Percentiles rank a stretch among this genome's conserved stretches.
Conservation (phyloP, 306 rosid genomes). For the Erythrophleum fordii region DNA sequence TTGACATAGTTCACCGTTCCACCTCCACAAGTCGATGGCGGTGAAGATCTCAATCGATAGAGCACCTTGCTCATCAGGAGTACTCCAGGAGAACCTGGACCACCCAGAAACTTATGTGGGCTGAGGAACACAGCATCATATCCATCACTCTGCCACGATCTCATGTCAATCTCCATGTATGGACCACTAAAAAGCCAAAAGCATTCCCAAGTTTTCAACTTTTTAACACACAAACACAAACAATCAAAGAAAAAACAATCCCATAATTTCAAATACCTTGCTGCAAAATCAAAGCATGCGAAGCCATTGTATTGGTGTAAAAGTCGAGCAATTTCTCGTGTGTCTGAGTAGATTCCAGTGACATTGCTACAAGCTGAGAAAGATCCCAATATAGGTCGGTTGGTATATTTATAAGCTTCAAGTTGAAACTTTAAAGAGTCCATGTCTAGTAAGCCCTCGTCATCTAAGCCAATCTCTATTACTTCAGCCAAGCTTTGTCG, state of each 20-base stretch:
- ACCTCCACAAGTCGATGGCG: conserved; percentile 93
- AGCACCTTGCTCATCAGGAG: conserved; percentile 65
- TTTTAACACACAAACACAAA: neutral
- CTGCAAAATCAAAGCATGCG: conserved; percentile 88
- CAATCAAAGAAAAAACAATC: neutral
- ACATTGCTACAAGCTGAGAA: conserved; percentile 93
- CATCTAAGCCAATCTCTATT: conserved; percentile 70
- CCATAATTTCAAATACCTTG: conserved; percentile 54
- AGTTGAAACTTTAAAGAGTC: conserved; percentile 56
- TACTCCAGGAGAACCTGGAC: conserved; percentile 82
- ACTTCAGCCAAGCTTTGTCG: conserved; percentile 81
- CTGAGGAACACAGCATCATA: conserved; percentile 81
- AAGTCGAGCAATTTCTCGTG: conserved; percentile 68
- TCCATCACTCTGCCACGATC: conserved; percentile 56
- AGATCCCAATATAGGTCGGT: conserved; percentile 79
- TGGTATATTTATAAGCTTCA: conserved; percentile 45
- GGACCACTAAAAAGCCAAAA: conserved; percentile 60
- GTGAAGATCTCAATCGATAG: conserved; percentile 53
- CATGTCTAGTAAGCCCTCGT: conserved; percentile 64
- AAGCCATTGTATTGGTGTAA: conserved; percentile 70
- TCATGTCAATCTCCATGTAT: conserved; percentile 69
- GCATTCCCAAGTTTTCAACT: neutral
- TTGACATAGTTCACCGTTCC: conserved; percentile 81
- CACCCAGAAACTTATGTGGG: conserved; percentile 82
- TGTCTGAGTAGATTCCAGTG: conserved; percentile 73